Percentiles rank a stretch among this genome's conserved stretches.
These are phyloP conservation scores for Begonia peltatifolia DNA, from an alignment of 306 rosid genomes.

Conservation along the genomic window DNA sequence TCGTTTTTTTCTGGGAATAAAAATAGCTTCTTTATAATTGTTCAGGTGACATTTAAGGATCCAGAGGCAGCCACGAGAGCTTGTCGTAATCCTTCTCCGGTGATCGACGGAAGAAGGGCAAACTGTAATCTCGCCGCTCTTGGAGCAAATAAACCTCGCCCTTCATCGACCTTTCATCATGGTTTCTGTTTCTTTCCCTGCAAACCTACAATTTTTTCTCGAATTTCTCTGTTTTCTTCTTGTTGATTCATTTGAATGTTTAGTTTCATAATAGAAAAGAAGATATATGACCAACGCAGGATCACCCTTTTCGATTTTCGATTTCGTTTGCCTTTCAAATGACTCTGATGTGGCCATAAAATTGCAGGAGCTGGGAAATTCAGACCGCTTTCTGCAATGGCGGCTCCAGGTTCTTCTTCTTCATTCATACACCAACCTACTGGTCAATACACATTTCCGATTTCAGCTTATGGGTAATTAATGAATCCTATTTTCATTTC, in stretches of 20 bases:
- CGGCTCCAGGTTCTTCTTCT: conserved; percentile 44
- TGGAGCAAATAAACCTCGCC: conserved; percentile 66
- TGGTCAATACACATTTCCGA: conserved; percentile 63
- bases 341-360: not conserved
- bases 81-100: conserved; percentile 88
- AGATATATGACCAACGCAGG: too few relatives aligned
- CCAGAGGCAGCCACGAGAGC: conserved; percentile 89
- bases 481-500: conserved; percentile 2
- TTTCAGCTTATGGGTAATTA: conserved; percentile 68
- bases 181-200: conserved; percentile 26
- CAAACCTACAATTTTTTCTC: too few relatives aligned
- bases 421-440: conserved; percentile 55
- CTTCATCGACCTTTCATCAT: conserved; percentile 41
- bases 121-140: conserved; percentile 93
- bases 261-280: too few relatives aligned
- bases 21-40: conserved; percentile 1
- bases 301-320: too few relatives aligned
- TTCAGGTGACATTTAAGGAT: conserved; percentile 86
- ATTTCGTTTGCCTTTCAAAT: too few relatives aligned
- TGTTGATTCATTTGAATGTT: too few relatives aligned
- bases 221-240: too few relatives aligned
- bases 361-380: conserved; percentile 43
- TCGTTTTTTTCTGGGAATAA: conserved; percentile 9
- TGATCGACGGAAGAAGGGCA: conserved; percentile 93
- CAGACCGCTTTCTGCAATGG: conserved; percentile 46